Conservation (phyloP, 2,329 filamentous ascomycete species). For the Microdochium nivale region DNA sequence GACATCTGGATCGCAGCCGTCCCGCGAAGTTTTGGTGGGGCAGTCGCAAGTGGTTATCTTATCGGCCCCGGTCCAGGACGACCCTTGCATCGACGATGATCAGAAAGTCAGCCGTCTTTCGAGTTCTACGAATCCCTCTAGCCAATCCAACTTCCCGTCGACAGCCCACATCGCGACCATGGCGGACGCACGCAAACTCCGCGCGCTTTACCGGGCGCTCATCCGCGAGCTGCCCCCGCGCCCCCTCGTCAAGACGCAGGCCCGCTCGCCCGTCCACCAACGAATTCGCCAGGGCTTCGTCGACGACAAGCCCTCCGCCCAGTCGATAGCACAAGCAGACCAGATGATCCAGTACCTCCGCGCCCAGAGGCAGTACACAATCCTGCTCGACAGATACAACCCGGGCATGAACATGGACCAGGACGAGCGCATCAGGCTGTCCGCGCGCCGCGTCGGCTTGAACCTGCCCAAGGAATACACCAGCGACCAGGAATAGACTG, state of each 20-base stretch:
- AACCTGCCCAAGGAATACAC: constrained; percentile 63
- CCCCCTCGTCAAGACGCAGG: constrained; percentile 36
- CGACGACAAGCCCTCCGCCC: constrained; percentile 17
- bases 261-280: constrained; percentile 60
- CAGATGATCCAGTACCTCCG: constrained; percentile 74
- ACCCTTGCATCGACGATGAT: too few species aligned
- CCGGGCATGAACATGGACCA: constrained; percentile 82
- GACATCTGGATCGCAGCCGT: neutral
- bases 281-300: constrained; percentile 59
- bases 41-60: neutral
- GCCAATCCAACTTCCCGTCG: too few species aligned
- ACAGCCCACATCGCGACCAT: constrained; percentile 9
- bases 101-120: too few species aligned
- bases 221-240: constrained; percentile 82
- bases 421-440: constrained; percentile 75
- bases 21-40: neutral
- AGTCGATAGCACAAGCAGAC: constrained; percentile 46
- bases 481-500: constrained; percentile 1
- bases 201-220: constrained; percentile 78
- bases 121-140: too few species aligned
- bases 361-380: constrained; percentile 77
- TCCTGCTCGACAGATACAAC: constrained; percentile 84
- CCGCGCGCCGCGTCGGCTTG: constrained; percentile 83
- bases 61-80: neutral
- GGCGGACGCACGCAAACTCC: constrained; percentile 41